A percentile compares a stretch with the other conserved stretches of the same genome.
These are phyloP conservation scores for Barbarea vulgaris DNA, from an alignment of 345 rosid genomes.

Conservation along the genomic window DNA sequence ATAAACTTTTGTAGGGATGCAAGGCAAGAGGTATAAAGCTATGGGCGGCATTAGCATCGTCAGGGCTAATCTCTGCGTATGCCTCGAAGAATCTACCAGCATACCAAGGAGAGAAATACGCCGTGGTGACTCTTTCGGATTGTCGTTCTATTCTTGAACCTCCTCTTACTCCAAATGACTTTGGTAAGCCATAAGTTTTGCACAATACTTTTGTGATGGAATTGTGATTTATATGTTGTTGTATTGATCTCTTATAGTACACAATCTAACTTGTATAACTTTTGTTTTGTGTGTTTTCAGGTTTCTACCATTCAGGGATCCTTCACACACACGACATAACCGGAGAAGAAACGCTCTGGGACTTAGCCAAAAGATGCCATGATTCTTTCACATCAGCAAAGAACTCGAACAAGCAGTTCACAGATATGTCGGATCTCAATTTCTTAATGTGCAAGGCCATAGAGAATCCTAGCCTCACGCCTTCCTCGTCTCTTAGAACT, in stretches of 20 bases:
- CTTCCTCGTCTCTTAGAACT: conserved; percentile 66
- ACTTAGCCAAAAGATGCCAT: conserved; percentile 60
- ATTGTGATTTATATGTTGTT: not conserved
- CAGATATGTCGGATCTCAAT: conserved; percentile 78
- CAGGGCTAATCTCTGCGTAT: conserved; percentile 64
- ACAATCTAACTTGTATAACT: not conserved
- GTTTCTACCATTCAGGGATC: conserved; percentile 79
- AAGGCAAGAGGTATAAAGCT: conserved; percentile 62
- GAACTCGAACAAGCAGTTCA: conserved; percentile 67
- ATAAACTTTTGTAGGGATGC: conserved; percentile 51
- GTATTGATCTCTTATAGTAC: not conserved
- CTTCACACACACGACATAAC: conserved; percentile 65
- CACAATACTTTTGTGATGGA: too few relatives aligned
- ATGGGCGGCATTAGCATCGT: conserved; percentile 61
- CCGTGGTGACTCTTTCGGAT: conserved; percentile 60
- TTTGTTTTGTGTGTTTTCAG: conserved; percentile 36
- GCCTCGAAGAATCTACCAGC: conserved; percentile 34
- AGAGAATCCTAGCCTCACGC: conserved; percentile 71
- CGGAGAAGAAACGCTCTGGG: conserved; percentile 63
- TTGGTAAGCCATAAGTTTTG: conserved; percentile 43
- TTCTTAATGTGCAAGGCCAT: conserved; percentile 82
- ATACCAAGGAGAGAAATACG: conserved; percentile 54
- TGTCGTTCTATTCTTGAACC: conserved; percentile 75
- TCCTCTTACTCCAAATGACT: conserved; percentile 50
- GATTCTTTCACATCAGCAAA: conserved; percentile 52